Conservation (phyloP, 805 yeast species). For the Schizosaccharomyces osmophilus region DNA sequence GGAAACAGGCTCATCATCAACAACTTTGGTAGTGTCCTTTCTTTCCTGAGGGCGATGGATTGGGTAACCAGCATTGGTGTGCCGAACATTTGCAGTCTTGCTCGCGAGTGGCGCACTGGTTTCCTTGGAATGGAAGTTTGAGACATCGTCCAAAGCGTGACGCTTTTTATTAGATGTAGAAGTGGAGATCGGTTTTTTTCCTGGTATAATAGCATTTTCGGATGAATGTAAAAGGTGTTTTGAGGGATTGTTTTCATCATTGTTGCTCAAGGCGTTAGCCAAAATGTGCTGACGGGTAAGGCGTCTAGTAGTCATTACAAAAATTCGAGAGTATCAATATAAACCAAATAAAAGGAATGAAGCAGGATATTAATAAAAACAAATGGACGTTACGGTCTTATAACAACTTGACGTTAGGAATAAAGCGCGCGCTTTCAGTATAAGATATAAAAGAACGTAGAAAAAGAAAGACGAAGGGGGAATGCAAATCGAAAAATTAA, state of each 20-base stretch:
- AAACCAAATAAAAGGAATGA: neutral
- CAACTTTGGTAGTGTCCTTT: neutral
- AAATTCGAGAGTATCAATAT: neutral
- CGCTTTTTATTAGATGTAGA: slow-evolving; percentile 10
- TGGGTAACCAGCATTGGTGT: neutral
- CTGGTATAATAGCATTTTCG: neutral
- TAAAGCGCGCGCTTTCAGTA: too few relatives aligned
- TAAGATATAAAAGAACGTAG: too few relatives aligned
- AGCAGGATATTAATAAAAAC: neutral
- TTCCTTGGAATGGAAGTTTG: slow-evolving; percentile 10
- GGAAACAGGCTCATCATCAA: neutral
- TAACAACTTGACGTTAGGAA: too few relatives aligned
- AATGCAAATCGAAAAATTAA: too few relatives aligned
- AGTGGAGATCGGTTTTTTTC: neutral
- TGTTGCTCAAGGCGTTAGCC: neutral
- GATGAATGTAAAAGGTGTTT: neutral
- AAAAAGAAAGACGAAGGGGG: too few relatives aligned
- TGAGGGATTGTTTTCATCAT: neutral
- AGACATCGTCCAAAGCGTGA: slow-evolving; percentile 15
- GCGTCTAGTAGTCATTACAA: neutral
- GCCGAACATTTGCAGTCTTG: neutral
- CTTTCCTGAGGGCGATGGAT: neutral
- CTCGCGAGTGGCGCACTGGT: slow-evolving; percentile 1
- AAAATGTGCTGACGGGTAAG: neutral
- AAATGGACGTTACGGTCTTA: neutral